Evolutionary conservation across 2,329 filamentous ascomycete species (phyloP).

Genomic region (Chaetomium globosum): DNA sequence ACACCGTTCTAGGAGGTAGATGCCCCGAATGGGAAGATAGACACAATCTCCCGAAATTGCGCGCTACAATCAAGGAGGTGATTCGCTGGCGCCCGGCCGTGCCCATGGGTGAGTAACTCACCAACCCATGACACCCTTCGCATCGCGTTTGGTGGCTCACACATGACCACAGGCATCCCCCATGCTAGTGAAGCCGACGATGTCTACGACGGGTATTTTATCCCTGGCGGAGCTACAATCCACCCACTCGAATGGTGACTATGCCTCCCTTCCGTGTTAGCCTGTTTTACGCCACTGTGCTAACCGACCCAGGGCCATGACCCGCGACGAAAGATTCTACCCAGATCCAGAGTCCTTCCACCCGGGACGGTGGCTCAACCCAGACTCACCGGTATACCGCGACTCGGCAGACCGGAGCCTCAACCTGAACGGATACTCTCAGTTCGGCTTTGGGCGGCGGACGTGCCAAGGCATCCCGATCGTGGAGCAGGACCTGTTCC

Average conservation of each 20-base stretch:
- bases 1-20: conserved; percentile 46
- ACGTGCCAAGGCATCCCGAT: conserved; percentile 43
- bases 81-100: conserved; percentile 59
- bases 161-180: conserved; percentile 47
- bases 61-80: conserved; percentile 55
- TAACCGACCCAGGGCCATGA: conserved; percentile 45
- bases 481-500: conserved; percentile 39
- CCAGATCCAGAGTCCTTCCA: conserved; percentile 39
- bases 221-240: conserved; percentile 55
- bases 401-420: conserved; percentile 38
- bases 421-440: conserved; percentile 41
- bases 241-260: conserved; percentile 56
- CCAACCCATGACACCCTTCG: background rate
- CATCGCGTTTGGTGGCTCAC: background rate
- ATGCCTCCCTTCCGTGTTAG: background rate
- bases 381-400: conserved; percentile 37
- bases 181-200: conserved; percentile 56
- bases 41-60: conserved; percentile 50
- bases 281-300: background rate
- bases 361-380: conserved; percentile 39
- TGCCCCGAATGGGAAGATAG: conserved; percentile 53
- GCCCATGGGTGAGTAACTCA: conserved; percentile 48
- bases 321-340: conserved; percentile 47
- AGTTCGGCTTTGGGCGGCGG: conserved; percentile 53
- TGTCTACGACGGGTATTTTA: conserved; percentile 56